phyloP scores from a whole-genome alignment of 345 rosid species.

The Geranium brycei region DNA sequence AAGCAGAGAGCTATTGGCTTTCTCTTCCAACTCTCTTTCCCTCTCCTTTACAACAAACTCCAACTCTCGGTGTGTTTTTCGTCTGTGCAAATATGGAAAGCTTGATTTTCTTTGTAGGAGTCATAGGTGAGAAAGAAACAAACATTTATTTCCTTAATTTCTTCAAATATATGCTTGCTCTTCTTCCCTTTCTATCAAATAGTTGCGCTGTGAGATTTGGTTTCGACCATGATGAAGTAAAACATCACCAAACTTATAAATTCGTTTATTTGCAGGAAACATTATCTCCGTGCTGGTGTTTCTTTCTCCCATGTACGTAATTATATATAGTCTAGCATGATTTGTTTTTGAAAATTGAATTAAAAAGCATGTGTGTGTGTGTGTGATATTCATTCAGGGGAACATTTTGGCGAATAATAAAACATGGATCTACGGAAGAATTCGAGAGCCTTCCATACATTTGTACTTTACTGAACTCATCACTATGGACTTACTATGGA shows the following conservation, averaged over 20 bases:
- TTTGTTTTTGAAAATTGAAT: background rate
- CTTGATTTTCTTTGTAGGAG: slow-evolving; percentile 29
- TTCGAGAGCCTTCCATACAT: slow-evolving; percentile 64
- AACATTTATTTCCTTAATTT: no score
- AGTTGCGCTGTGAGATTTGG: no score
- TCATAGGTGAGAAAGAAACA: slow-evolving; percentile 31
- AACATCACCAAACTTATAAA: no score
- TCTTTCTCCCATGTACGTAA: slow-evolving; percentile 57
- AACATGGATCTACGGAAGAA: slow-evolving; percentile 44
- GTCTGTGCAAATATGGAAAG: no score
- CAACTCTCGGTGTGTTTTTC: no score
- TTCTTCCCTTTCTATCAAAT: no score
- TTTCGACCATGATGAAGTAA: no score
- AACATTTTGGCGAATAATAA: slow-evolving; percentile 44
- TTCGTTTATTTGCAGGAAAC: slow-evolving; percentile 36
- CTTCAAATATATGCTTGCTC: no score
- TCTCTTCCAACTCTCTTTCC: no score
- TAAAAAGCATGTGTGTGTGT: background rate
- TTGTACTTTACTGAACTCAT: slow-evolving; percentile 45
- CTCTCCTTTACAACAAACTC: slow-evolving; percentile 9
- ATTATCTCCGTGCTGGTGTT: slow-evolving; percentile 57
- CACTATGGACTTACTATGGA: slow-evolving; percentile 81
- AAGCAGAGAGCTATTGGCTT: no score
- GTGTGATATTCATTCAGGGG: slow-evolving; percentile 17
- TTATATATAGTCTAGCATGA: no score